These are phyloP conservation scores for Heliamphora exappendiculata DNA, from an alignment of 148 eudicot genomes.

Conservation along the genomic window DNA sequence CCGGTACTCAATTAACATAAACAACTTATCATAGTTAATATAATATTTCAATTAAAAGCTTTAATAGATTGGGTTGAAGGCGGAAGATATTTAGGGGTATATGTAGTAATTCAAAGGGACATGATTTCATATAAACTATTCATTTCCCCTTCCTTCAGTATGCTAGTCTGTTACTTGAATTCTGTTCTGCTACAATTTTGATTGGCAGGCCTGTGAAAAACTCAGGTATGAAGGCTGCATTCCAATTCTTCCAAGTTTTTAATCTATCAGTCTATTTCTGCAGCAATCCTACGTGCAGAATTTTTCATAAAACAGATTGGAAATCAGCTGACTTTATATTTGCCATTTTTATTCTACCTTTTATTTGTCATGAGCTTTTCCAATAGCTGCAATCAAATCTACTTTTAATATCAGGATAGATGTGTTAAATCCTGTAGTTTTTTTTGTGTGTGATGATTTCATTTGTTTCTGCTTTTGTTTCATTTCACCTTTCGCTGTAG, in stretches of 20 bases:
- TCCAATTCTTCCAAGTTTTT: neutral
- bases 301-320: neutral
- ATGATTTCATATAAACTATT: neutral
- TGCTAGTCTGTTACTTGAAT: too few species aligned
- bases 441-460: neutral
- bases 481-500: conserved; percentile 29
- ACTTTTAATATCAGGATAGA: neutral
- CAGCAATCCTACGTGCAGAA: neutral
- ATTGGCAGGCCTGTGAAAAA: neutral
- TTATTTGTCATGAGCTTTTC: neutral
- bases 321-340: neutral
- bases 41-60: too few species aligned
- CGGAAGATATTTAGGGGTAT: too few species aligned
- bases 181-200: neutral
- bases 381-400: neutral
- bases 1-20: too few species aligned
- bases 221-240: neutral
- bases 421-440: neutral
- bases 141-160: neutral
- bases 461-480: neutral
- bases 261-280: neutral
- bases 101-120: too few species aligned
- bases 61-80: too few species aligned
- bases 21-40: too few species aligned
- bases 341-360: neutral